Percentiles rank a stretch among this genome's conserved stretches.
These are phyloP conservation scores for Macadamia tetraphylla DNA, from an alignment of 164 flowering plant genomes.

Conservation along the genomic window DNA sequence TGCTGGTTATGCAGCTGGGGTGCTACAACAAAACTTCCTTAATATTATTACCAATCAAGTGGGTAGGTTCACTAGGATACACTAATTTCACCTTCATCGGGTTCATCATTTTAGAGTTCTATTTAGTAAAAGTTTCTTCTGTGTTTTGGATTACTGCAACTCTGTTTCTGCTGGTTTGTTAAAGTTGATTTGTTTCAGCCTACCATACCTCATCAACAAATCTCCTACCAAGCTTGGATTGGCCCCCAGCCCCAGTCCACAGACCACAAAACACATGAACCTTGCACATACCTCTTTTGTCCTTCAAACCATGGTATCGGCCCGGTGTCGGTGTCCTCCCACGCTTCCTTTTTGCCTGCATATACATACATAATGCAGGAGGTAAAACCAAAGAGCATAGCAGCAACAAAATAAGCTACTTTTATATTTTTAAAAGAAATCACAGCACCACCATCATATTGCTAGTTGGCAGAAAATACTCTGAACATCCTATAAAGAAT, in stretches of 20 bases:
- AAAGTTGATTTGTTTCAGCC: too few relatives aligned
- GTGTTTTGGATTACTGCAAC: too few relatives aligned
- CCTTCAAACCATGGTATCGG: constrained; percentile 40
- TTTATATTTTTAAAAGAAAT: background rate
- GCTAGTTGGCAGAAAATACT: background rate
- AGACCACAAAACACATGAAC: background rate
- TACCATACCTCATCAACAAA: too few relatives aligned
- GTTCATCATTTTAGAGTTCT: too few relatives aligned
- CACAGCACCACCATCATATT: background rate
- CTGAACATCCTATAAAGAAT: constrained; percentile 1
- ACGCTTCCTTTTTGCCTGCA: constrained; percentile 58
- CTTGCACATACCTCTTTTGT: constrained; percentile 33
- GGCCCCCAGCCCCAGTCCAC: background rate
- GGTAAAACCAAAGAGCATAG: constrained; percentile 5
- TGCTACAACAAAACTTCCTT: too few relatives aligned
- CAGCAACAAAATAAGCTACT: constrained; percentile 1
- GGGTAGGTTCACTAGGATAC: too few relatives aligned
- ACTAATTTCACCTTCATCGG: too few relatives aligned
- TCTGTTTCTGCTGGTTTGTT: too few relatives aligned
- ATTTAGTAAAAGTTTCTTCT: too few relatives aligned
- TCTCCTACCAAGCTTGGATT: background rate
- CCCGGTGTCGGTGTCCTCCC: constrained; percentile 75
- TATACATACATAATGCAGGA: constrained; percentile 5
- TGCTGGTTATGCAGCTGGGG: background rate
- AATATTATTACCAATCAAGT: too few relatives aligned